Base-by-base conservation (phyloP, 2,329 filamentous ascomycete genomes). In the Calonectria leucothoes region DNA sequence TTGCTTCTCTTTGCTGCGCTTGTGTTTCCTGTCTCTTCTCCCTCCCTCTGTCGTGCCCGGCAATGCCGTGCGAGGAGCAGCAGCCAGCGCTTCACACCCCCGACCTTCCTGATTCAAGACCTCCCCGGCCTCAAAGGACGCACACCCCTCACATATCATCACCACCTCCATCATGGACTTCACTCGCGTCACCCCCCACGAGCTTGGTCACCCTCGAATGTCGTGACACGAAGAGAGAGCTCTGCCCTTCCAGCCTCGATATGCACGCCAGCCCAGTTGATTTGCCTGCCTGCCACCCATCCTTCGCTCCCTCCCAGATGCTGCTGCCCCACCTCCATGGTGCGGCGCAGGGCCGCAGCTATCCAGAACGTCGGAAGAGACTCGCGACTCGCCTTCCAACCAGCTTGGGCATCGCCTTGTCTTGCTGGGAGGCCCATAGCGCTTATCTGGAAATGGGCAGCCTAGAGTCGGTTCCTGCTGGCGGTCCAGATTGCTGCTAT, bases 91-190 rank as follows among this genome's bases (percentile, higher is more conserved):
- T 52, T 69, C 51, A 68, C 57, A 39, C 59, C 37, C 70, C 70
- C 71, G 71, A 78, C 72, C 75, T 82, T 75, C 79, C 77, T 71
- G 74, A 75, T 79, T 78, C 70, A 73, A 73, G 68, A 73, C 74
- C 73, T 75, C 72, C 70, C 72, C 63, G 42, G 63, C 72, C 71
- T 37, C 63, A 55, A 27, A 48, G 27, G 20, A 68, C 42, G 35
- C 70, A 73, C 75, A 42, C 69, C 61, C 59, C 59, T 57, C 42
- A 51, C 55, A 57, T 66, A 69, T 74, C 37, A 55, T 72, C 69
- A 52, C 69, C 70, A 65, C 70, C 68, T 74, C 65, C 66, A 75
- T 69, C 49, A 66, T 72, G 57, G 20, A 37, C 66, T 33, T 63
- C 57, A 31, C 33, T 66, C 52, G 35, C 63, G 49, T 73, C 70